Conservation (phyloP, 768 basidiomycete species). For the Thelephora ganbajun region DNA sequence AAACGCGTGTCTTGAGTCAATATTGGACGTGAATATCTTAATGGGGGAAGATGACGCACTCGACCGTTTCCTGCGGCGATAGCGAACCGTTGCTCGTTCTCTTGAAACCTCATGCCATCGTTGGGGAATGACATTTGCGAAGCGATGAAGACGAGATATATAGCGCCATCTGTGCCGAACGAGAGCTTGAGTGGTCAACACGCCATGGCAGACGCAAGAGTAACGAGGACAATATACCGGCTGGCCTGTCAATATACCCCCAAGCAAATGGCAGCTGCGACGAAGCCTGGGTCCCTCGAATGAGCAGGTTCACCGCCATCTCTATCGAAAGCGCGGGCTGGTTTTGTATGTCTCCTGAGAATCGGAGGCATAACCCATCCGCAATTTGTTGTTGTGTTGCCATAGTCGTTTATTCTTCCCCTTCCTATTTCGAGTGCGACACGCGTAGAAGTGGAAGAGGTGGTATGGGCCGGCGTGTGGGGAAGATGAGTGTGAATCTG, state of each 20-base stretch:
- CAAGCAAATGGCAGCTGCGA: conserved; percentile 50
- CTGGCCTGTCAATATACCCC: conserved; percentile 67
- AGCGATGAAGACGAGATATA: conserved; percentile 53
- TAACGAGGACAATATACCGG: conserved; percentile 32
- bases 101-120: conserved; percentile 69
- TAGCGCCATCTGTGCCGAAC: conserved; percentile 39
- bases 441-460: too few relatives aligned
- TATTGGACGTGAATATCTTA: not conserved
- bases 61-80: conserved; percentile 36
- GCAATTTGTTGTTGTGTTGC: conserved; percentile 7
- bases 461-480: too few relatives aligned
- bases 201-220: not conserved
- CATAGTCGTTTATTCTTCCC: not conserved
- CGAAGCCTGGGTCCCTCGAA: conserved; percentile 43
- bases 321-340: conserved; percentile 45
- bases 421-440: too few relatives aligned
- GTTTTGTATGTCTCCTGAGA: conserved; percentile 48
- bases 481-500: too few relatives aligned
- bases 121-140: conserved; percentile 46
- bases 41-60: conserved; percentile 26
- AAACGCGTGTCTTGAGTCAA: conserved; percentile 4
- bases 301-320: conserved; percentile 42
- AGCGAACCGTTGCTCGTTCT: conserved; percentile 48
- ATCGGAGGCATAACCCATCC: conserved; percentile 56
- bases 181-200: not conserved